phyloP scores from a whole-genome alignment of 129 eudicot species.

The Flaveria linearis region DNA sequence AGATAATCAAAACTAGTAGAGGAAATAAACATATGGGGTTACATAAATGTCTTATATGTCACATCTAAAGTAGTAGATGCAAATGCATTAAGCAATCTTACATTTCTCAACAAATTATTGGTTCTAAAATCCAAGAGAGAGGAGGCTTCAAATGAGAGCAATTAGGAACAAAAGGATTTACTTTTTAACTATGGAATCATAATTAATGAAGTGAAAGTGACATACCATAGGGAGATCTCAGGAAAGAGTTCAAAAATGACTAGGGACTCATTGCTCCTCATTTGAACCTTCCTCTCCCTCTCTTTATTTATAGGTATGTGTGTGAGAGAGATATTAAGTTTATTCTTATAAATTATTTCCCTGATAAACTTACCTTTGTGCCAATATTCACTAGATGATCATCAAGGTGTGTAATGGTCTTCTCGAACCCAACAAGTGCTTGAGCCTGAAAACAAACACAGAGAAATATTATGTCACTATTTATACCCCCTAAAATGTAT shows the following conservation, averaged over 20 bases:
- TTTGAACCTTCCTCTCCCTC: too few relatives aligned
- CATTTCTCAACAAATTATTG: too few relatives aligned
- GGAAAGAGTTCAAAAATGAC: background rate
- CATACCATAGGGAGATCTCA: background rate
- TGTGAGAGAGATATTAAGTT: background rate
- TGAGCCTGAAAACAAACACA: slow-evolving; percentile 56
- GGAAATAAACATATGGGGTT: background rate
- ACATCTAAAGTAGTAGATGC: too few relatives aligned
- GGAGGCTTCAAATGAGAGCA: background rate
- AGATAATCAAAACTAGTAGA: background rate
- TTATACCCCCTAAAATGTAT: background rate
- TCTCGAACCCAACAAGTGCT: slow-evolving; percentile 96
- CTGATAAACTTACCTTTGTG: slow-evolving; percentile 49
- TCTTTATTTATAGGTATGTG: background rate
- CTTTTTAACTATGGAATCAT: background rate
- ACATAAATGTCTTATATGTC: background rate
- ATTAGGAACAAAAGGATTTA: background rate
- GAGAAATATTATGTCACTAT: background rate
- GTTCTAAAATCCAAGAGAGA: too few relatives aligned
- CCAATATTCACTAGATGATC: slow-evolving; percentile 82
- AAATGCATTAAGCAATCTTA: too few relatives aligned
- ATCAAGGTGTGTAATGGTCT: slow-evolving; percentile 87
- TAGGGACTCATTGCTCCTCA: too few relatives aligned
- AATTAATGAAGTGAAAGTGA: slow-evolving; percentile 1
- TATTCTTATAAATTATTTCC: background rate